Conservation (phyloP, 225 moss, liverwort and hornwort species). For the Marchantia polymorpha region DNA sequence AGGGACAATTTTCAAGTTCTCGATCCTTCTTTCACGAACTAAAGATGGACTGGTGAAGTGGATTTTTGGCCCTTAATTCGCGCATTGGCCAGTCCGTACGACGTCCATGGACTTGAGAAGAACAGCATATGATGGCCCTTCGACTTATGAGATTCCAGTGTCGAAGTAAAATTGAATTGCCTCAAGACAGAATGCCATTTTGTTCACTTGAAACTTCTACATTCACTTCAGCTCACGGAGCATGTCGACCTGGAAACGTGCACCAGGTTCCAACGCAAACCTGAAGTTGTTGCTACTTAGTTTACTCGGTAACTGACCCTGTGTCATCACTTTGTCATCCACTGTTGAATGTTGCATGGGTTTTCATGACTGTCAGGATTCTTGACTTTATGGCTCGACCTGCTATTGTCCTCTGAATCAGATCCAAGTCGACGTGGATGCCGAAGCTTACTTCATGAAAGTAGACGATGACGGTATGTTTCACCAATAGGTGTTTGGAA, state of each 20-base stretch:
- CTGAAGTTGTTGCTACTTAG: neutral
- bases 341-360: neutral
- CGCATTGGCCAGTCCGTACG: neutral
- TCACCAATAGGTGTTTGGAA: neutral
- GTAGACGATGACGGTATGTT: conserved; percentile 88
- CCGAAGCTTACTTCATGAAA: conserved; percentile 58
- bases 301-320: neutral
- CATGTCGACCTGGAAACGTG: neutral
- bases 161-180: neutral
- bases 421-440: conserved; percentile 72
- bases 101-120: neutral
- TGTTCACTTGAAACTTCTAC: neutral
- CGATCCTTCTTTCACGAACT: neutral
- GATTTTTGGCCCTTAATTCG: neutral
- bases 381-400: neutral
- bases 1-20: too few species aligned
- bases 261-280: neutral
- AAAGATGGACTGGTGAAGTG: neutral
- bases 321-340: neutral
- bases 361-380: neutral
- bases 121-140: neutral
- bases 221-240: neutral
- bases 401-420: conserved; percentile 22
- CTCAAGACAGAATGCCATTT: neutral
- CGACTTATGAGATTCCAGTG: neutral